A percentile compares a stretch with the other conserved stretches of the same genome.
phyloP scores from a whole-genome alignment of 1,284 basidiomycete species.

The Naganishia liquefaciens region DNA sequence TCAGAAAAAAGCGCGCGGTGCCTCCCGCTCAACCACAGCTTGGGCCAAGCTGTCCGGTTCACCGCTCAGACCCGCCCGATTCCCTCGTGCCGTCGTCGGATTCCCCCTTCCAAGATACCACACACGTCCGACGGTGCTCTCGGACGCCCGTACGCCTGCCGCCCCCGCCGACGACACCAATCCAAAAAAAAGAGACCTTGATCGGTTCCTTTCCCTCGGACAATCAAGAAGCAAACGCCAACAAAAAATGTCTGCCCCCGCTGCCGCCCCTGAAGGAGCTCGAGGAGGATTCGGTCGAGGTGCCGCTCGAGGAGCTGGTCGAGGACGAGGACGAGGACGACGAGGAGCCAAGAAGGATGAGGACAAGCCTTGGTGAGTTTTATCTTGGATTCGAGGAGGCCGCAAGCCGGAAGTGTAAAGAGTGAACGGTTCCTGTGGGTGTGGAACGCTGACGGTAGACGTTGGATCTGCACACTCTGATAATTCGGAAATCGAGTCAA shows the following conservation, averaged over 20 bases:
- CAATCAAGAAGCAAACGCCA: neutral
- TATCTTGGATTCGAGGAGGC: neutral
- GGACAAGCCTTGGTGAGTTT: conserved; percentile 94
- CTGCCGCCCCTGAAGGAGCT: conserved; percentile 42
- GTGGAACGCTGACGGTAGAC: no score
- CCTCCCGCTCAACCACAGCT: no score
- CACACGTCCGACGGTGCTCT: no score
- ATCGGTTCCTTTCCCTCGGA: conserved; percentile 9
- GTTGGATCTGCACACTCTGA: no score
- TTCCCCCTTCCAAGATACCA: no score
- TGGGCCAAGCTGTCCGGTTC: no score
- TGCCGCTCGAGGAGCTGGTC: conserved; percentile 32
- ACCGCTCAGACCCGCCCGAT: no score
- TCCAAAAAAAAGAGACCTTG: conserved; percentile 24
- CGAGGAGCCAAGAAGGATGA: conserved; percentile 97
- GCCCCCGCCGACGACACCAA: conserved; percentile 18
- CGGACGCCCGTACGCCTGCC: neutral
- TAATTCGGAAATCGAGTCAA: no score
- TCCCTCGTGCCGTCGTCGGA: no score
- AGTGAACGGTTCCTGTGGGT: neutral
- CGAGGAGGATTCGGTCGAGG: conserved; percentile 52
- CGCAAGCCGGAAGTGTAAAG: neutral
- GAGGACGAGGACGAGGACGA: conserved; percentile 80
- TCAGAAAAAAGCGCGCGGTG: conserved; percentile 6
- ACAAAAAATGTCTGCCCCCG: conserved; percentile 48